These are phyloP conservation scores for Fraxinus albicans DNA, from an alignment of 305 asterid species.

Conservation along the genomic window DNA sequence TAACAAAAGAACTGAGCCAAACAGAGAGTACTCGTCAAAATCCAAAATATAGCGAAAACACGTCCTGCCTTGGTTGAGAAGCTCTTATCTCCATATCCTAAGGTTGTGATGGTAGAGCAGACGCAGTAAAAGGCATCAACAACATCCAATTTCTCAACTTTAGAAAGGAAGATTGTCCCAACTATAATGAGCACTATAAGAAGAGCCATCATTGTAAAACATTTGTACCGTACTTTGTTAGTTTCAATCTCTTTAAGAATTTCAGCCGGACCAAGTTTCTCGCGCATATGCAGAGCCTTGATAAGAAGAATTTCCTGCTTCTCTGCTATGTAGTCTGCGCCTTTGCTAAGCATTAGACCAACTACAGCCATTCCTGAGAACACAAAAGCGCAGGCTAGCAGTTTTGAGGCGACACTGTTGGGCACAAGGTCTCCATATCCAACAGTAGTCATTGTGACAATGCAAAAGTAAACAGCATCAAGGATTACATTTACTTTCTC, in stretches of 20 bases:
- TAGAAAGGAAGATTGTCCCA: slow-evolving; percentile 55
- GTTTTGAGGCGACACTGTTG: slow-evolving; percentile 51
- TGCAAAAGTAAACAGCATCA: slow-evolving; percentile 85
- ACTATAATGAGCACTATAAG: slow-evolving; percentile 43
- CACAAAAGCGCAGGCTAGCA: slow-evolving; percentile 80
- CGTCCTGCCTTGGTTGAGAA: slow-evolving; percentile 89
- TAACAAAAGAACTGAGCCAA: slow-evolving; percentile 72
- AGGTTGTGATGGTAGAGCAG: slow-evolving; percentile 78
- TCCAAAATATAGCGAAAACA: slow-evolving; percentile 83
- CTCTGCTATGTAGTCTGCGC: slow-evolving; percentile 80
- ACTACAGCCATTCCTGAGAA: slow-evolving; percentile 85
- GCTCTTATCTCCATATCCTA: slow-evolving; percentile 91
- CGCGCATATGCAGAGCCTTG: slow-evolving; percentile 55
- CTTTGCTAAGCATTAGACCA: slow-evolving; percentile 65
- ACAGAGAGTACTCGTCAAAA: slow-evolving; percentile 66
- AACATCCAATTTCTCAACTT: slow-evolving; percentile 52
- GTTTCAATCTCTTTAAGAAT: slow-evolving; percentile 56
- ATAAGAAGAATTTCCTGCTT: slow-evolving; percentile 68
- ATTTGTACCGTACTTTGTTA: slow-evolving; percentile 60
- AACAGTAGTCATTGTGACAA: slow-evolving; percentile 93
- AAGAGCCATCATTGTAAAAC: slow-evolving; percentile 31
- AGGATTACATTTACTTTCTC: slow-evolving; percentile 58
- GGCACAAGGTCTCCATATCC: slow-evolving; percentile 99
- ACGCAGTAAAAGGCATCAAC: slow-evolving; percentile 85
- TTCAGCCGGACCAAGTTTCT: slow-evolving; percentile 39